Percentiles rank a stretch among this genome's conserved stretches.
These are phyloP conservation scores for Kurtzmaniella quercitrusa DNA, from an alignment of 1,139 yeast genomes.

Conservation along the genomic window DNA sequence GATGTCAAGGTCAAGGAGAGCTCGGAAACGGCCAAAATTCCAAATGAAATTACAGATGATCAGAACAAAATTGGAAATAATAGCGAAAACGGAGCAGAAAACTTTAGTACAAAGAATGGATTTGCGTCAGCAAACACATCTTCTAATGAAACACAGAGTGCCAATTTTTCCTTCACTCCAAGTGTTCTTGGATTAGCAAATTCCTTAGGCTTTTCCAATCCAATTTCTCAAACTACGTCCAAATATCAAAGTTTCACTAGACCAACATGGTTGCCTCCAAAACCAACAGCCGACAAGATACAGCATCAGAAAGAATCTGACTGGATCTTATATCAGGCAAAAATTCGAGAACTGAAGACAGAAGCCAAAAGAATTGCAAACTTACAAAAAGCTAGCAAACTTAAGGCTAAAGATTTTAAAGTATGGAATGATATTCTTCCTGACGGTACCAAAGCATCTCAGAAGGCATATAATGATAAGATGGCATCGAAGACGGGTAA, in stretches of 20 bases:
- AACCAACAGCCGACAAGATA: slow-evolving; percentile 47
- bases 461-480: slow-evolving; percentile 21
- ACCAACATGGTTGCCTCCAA: slow-evolving; percentile 68
- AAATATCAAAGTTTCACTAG: slow-evolving; percentile 49
- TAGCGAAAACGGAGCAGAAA: too few species aligned
- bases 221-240: slow-evolving; percentile 7
- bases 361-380: slow-evolving; percentile 25
- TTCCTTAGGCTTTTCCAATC: neutral
- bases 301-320: slow-evolving; percentile 58
- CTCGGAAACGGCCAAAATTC: too few species aligned
- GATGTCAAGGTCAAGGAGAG: too few species aligned
- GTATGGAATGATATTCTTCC: slow-evolving; percentile 48
- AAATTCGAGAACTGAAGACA: slow-evolving; percentile 34
- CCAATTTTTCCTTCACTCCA: neutral
- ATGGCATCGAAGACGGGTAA: slow-evolving; percentile 27
- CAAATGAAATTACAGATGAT: too few species aligned
- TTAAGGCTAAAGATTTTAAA: slow-evolving; percentile 28
- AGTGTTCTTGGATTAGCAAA: neutral
- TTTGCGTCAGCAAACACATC: neutral
- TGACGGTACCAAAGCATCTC: slow-evolving; percentile 15
- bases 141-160: too few species aligned
- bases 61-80: too few species aligned
- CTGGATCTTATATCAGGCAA: slow-evolving; percentile 44
- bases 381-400: slow-evolving; percentile 22
- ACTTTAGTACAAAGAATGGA: neutral